Conservation (phyloP, 192 early-diverging fungal species). For the Kickxella alabastrina region DNA sequence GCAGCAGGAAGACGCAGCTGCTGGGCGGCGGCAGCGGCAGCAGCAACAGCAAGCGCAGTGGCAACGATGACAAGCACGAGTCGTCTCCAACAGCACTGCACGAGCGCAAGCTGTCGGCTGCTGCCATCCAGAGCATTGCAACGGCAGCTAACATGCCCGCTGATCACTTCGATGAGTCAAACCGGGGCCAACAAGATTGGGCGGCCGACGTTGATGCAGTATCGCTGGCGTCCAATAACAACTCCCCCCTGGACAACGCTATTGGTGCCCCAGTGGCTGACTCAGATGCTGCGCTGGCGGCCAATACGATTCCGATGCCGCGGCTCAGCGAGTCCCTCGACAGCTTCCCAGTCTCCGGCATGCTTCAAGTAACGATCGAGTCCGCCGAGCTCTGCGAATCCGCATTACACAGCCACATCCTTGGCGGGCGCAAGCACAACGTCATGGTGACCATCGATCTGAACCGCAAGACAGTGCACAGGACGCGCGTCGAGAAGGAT, state of each 20-base stretch:
- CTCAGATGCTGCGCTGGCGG: background rate
- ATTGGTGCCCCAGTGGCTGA: too few relatives aligned
- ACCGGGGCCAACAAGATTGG: background rate
- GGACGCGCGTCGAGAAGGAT: conserved; percentile 47
- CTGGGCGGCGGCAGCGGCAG: conserved; percentile 3
- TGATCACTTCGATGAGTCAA: conserved; percentile 8
- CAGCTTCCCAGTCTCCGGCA: conserved; percentile 27
- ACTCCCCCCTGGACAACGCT: background rate
- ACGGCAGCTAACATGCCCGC: conserved; percentile 39
- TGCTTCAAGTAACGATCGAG: conserved; percentile 22
- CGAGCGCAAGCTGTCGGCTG: conserved; percentile 8
- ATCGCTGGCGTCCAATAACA: conserved; percentile 1
- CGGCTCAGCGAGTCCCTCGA: conserved; percentile 31
- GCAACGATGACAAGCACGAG: background rate
- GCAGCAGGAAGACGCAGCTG: conserved; percentile 33
- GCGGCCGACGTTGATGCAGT: conserved; percentile 5
- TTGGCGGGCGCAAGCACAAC: too few relatives aligned
- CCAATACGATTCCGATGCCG: conserved; percentile 13
- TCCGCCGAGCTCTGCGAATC: conserved; percentile 21
- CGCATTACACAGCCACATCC: conserved; percentile 1
- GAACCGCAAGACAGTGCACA: conserved; percentile 50
- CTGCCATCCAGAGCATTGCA: conserved; percentile 25
- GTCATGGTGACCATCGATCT: conserved; percentile 27
- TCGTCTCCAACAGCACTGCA: background rate
- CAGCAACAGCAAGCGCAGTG: background rate